Evolutionary conservation across 768 basidiomycete genomes (phyloP).

Genomic region (Lentinula detonsa): DNA sequence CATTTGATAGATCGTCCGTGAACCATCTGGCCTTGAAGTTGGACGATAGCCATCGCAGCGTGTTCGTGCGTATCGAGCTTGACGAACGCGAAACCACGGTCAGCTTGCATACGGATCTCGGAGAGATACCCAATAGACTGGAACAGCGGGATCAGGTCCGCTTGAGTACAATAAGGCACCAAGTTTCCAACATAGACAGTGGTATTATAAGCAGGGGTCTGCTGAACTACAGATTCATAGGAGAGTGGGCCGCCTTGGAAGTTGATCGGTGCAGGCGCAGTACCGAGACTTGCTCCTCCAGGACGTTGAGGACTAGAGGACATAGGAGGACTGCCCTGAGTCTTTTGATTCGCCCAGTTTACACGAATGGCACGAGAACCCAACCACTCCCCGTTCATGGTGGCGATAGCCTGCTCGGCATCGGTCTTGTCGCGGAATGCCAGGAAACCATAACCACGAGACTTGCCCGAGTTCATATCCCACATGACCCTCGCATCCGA

Average conservation of each 20-base stretch:
- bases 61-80: conserved; percentile 99
- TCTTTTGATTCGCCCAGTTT: conserved; percentile 99
- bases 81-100: conserved; percentile 98
- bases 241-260: conserved; percentile 85
- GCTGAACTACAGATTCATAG: conserved; percentile 90
- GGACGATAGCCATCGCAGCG: conserved; percentile 96
- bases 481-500: conserved; percentile 99
- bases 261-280: conserved; percentile 85
- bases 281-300: conserved; percentile 38
- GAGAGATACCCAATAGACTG: conserved; percentile 98
- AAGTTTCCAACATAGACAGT: conserved; percentile 99
- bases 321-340: conserved; percentile 56
- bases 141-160: conserved; percentile 96
- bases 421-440: conserved; percentile 99
- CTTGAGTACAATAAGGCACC: conserved; percentile 95
- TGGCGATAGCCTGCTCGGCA: conserved; percentile 97
- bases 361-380: conserved; percentile 97
- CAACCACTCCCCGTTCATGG: conserved; percentile 99
- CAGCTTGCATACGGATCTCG: conserved; percentile 98
- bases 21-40: conserved; percentile 94
- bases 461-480: conserved; percentile 99
- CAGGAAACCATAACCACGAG: conserved; percentile 95
- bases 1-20: conserved; percentile 97
- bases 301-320: conserved; percentile 33
- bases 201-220: conserved; percentile 90